Percentiles rank a stretch among this genome's conserved stretches.
These are phyloP conservation scores for Leccinum broughii DNA, from an alignment of 768 basidiomycete genomes.

Conservation along the genomic window DNA sequence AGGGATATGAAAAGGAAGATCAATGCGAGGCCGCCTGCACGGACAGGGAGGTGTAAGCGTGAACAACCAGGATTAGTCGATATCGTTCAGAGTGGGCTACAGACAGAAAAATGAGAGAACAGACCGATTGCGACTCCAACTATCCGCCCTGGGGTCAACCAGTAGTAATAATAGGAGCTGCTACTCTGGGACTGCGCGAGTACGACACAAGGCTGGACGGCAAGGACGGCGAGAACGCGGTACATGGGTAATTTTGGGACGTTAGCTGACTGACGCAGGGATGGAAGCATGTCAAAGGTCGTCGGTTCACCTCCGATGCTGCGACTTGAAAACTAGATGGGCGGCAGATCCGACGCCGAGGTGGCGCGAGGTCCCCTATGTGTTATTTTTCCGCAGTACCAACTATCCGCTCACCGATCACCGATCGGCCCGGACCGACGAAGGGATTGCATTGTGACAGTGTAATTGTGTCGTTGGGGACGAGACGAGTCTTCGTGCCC, in stretches of 20 bases:
- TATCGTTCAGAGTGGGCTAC: not conserved
- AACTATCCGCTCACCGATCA: not conserved
- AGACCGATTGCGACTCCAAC: constrained; percentile 27
- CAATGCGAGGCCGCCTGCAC: constrained; percentile 12
- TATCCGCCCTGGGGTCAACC: constrained; percentile 30
- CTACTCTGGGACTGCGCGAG: constrained; percentile 13
- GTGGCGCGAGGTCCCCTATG: not conserved
- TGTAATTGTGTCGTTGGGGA: too few relatives aligned
- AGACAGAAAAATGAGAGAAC: not conserved
- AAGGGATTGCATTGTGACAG: not conserved
- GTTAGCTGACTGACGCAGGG: not conserved
- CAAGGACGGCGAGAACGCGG: constrained; percentile 10
- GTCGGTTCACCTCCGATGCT: not conserved
- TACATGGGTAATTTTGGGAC: not conserved
- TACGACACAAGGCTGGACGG: constrained; percentile 4
- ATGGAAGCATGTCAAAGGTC: not conserved
- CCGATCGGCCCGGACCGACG: not conserved
- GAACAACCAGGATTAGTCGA: not conserved
- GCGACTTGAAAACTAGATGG: not conserved
- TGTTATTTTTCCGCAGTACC: not conserved
- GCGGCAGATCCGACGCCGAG: not conserved
- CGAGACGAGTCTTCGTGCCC: too few relatives aligned
- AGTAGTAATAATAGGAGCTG: constrained; percentile 14
- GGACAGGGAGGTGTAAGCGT: not conserved
- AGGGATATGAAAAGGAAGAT: constrained; percentile 12